A percentile compares a stretch with the other conserved stretches of the same genome.
These are phyloP conservation scores for Poa pratensis DNA, from an alignment of 176 grass and related monocot species.

Conservation along the genomic window DNA sequence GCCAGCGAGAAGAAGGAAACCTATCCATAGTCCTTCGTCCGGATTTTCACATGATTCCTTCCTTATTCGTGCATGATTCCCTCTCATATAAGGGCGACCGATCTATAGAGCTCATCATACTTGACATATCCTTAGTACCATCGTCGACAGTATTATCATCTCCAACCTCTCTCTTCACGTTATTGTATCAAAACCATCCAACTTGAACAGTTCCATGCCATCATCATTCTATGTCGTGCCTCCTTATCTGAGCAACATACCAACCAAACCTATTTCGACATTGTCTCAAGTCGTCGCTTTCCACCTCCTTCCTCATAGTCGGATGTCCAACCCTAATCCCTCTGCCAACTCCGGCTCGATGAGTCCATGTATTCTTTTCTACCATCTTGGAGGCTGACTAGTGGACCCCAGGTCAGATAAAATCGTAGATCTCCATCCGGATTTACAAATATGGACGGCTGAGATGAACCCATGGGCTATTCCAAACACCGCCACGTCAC, in stretches of 20 bases:
- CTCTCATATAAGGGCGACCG: neutral
- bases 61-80: neutral
- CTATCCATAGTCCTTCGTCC: neutral
- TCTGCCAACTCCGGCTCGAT: too few relatives aligned
- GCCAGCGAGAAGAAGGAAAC: too few relatives aligned
- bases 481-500: neutral
- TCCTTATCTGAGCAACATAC: neutral
- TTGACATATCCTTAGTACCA: neutral
- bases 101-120: neutral
- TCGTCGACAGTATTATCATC: neutral
- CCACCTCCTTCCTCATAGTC: too few relatives aligned
- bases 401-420: too few relatives aligned
- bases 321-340: too few relatives aligned
- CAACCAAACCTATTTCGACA: too few relatives aligned
- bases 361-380: too few relatives aligned
- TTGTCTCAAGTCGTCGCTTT: too few relatives aligned
- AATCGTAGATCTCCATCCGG: neutral
- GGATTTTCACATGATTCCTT: neutral
- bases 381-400: too few relatives aligned
- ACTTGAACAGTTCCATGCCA: neutral
- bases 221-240: neutral
- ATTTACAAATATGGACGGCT: neutral
- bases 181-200: neutral
- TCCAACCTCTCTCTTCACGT: accelerated
- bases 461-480: neutral